These are phyloP conservation scores for Schizochytrium sp. DNA, from an alignment of 108 stramenopile genomes.

Conservation along the genomic window DNA sequence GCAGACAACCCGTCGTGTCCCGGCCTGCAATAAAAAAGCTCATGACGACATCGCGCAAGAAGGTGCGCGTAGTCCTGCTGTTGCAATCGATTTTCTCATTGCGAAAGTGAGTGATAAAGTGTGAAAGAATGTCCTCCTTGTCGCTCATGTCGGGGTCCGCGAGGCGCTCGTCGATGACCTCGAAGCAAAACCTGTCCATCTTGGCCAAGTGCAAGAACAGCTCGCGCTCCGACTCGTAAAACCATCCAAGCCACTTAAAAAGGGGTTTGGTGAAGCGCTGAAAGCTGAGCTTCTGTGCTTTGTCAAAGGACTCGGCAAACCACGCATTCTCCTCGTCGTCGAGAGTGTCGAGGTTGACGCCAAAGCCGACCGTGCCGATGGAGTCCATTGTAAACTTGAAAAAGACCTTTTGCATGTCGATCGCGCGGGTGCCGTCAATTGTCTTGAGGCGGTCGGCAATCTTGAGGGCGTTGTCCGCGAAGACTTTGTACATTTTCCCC, in stretches of 20 bases:
- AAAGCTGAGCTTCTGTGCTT: constrained; percentile 21
- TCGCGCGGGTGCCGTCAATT: neutral
- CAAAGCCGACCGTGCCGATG: constrained; percentile 50
- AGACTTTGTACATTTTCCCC: neutral
- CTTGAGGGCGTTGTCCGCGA: constrained; percentile 17
- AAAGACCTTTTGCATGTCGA: constrained; percentile 40
- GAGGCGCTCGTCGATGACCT: constrained; percentile 31
- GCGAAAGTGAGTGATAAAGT: constrained; percentile 18
- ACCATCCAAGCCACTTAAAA: neutral
- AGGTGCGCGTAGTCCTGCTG: constrained; percentile 11
- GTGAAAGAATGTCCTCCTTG: constrained; percentile 23
- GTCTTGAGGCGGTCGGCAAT: neutral
- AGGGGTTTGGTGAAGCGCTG: constrained; percentile 24
- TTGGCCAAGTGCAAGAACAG: neutral
- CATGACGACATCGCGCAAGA: constrained; percentile 50
- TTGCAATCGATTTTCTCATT: neutral
- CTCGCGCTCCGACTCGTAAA: neutral
- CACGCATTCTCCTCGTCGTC: neutral
- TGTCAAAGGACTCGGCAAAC: constrained; percentile 43
- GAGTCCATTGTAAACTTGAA: constrained; percentile 38
- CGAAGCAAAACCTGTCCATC: constrained; percentile 30
- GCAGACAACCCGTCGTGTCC: constrained; percentile 51
- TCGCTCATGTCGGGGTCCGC: neutral
- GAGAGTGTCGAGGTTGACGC: constrained; percentile 32
- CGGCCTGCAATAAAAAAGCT: constrained; percentile 52